These are phyloP conservation scores for Syncephalastrum monosporum DNA, from an alignment of 371 early-diverging fungal genomes.

Conservation along the genomic window DNA sequence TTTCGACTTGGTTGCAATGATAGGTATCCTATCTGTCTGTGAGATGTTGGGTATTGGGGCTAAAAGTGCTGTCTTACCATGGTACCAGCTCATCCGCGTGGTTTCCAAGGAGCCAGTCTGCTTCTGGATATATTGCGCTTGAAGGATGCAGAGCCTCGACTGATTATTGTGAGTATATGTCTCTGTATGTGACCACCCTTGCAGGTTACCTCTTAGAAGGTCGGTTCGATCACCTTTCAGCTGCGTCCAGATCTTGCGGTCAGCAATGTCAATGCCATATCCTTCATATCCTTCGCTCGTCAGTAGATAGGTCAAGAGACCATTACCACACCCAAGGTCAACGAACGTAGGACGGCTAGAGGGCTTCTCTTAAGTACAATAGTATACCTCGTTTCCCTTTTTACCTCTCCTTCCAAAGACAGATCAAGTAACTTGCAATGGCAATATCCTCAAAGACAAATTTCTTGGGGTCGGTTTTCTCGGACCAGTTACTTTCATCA, in stretches of 20 bases:
- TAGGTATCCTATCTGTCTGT: conserved; percentile 56
- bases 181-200: background rate
- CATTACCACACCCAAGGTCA: conserved; percentile 95
- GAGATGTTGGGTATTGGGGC: background rate
- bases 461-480: conserved; percentile 81
- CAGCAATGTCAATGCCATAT: conserved; percentile 77
- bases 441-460: conserved; percentile 87
- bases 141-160: conserved; percentile 67
- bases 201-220: conserved; percentile 34
- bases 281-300: conserved; percentile 78
- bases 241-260: conserved; percentile 76
- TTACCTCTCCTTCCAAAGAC: conserved; percentile 64
- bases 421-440: conserved; percentile 79
- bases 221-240: conserved; percentile 26
- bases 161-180: conserved; percentile 7
- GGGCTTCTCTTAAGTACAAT: background rate
- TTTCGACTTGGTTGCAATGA: conserved; percentile 68
- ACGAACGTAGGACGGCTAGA: conserved; percentile 63
- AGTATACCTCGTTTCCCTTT: background rate
- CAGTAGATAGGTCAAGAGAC: conserved; percentile 77
- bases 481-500: conserved; percentile 60
- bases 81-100: conserved; percentile 90
- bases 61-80: conserved; percentile 54
- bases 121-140: conserved; percentile 40
- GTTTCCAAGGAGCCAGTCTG: conserved; percentile 88